These are phyloP conservation scores for Lachancea nothofagi DNA, from an alignment of 805 yeast species.

Conservation along the genomic window DNA sequence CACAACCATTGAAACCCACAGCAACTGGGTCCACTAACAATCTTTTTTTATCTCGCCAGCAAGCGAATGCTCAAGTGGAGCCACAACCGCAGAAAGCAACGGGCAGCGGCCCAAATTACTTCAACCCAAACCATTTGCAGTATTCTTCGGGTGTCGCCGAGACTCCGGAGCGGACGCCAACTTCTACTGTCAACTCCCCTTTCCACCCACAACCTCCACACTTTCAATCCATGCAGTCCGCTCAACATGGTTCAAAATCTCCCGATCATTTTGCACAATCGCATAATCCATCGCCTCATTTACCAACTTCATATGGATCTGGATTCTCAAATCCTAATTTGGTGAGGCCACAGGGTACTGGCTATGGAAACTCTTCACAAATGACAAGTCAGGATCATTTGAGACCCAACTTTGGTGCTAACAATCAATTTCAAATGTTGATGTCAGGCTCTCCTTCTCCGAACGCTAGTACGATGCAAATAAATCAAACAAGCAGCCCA, in stretches of 20 bases:
- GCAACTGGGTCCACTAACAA: constrained; percentile 34
- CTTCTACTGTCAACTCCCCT: background rate
- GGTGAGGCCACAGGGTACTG: background rate
- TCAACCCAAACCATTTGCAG: background rate
- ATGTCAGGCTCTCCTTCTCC: constrained; percentile 30
- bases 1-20: constrained; percentile 32
- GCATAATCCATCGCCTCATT: constrained; percentile 1
- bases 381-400: background rate
- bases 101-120: background rate
- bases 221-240: background rate
- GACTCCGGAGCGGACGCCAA: background rate
- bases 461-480: constrained; percentile 13
- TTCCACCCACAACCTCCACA: background rate
- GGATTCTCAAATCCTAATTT: background rate
- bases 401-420: constrained; percentile 13
- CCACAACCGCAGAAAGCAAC: background rate
- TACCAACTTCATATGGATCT: background rate
- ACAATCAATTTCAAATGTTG: constrained; percentile 27
- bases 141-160: background rate
- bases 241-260: background rate
- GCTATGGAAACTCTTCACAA: constrained; percentile 5
- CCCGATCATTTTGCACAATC: background rate
- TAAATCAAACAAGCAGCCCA: background rate
- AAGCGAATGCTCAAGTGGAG: background rate
- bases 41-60: constrained; percentile 20